These are phyloP conservation scores for Galerina sulciceps DNA, from an alignment of 768 basidiomycete species.

Conservation along the genomic window DNA sequence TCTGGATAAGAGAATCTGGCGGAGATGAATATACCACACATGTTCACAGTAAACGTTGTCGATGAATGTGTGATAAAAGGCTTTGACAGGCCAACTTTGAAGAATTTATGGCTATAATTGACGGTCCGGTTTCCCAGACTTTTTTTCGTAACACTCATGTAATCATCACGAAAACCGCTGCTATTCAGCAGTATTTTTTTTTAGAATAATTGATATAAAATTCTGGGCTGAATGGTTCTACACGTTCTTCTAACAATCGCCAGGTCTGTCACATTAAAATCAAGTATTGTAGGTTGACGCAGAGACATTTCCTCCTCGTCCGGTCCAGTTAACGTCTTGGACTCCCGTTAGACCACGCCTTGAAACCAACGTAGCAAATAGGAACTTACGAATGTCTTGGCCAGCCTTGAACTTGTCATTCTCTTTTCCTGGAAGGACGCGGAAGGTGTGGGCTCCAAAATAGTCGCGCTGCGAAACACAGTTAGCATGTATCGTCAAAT, in stretches of 20 bases:
- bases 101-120: too few relatives aligned
- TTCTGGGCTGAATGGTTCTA: slow-evolving; percentile 19
- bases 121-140: too few relatives aligned
- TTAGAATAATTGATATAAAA: slow-evolving; percentile 6
- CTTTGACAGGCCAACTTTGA: too few relatives aligned
- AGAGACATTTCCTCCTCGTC: slow-evolving; percentile 94
- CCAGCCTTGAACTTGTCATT: slow-evolving; percentile 79
- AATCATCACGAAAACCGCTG: too few relatives aligned
- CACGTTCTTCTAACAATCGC: slow-evolving; percentile 9
- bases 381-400: slow-evolving; percentile 83
- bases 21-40: slow-evolving; percentile 77
- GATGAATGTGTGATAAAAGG: background rate
- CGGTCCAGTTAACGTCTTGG: slow-evolving; percentile 97
- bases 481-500: background rate
- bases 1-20: slow-evolving; percentile 27
- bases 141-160: too few relatives aligned
- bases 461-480: slow-evolving; percentile 78
- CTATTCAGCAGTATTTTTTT: background rate
- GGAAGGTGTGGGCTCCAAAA: slow-evolving; percentile 99
- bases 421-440: slow-evolving; percentile 90
- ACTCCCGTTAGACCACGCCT: background rate
- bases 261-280: background rate
- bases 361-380: background rate
- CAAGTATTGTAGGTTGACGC: slow-evolving; percentile 80
- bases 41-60: slow-evolving; percentile 28